Evolutionary conservation across 2,329 filamentous ascomycete species (phyloP).

Genomic region (Clarireedia paspali): DNA sequence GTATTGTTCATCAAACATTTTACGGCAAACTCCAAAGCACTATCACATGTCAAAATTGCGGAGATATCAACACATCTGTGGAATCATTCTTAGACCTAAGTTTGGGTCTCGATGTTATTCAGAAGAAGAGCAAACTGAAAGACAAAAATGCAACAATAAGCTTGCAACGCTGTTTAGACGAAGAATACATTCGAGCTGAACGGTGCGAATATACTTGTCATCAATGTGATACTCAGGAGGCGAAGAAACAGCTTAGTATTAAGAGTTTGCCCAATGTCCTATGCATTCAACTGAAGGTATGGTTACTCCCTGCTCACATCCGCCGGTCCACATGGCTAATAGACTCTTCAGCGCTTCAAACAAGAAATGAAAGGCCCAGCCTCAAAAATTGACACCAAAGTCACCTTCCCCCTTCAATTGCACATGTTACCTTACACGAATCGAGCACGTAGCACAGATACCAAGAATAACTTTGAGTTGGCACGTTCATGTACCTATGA

Average conservation of each 20-base stretch:
- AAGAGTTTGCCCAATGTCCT: slow-evolving; percentile 81
- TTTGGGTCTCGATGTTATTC: slow-evolving; percentile 69
- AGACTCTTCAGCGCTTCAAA: slow-evolving; percentile 54
- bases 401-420: slow-evolving; percentile 77
- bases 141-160: slow-evolving; percentile 40
- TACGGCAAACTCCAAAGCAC: slow-evolving; percentile 87
- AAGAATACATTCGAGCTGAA: slow-evolving; percentile 81
- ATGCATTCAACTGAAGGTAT: slow-evolving; percentile 84
- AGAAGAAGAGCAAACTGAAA: slow-evolving; percentile 53
- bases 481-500: slow-evolving; percentile 71
- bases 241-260: slow-evolving; percentile 76
- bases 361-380: slow-evolving; percentile 63
- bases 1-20: slow-evolving; percentile 90
- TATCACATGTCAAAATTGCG: slow-evolving; percentile 83
- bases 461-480: slow-evolving; percentile 45
- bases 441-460: slow-evolving; percentile 45
- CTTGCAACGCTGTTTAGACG: slow-evolving; percentile 67
- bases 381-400: slow-evolving; percentile 80
- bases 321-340: not conserved
- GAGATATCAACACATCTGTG: slow-evolving; percentile 71
- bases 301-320: not conserved
- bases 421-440: slow-evolving; percentile 90
- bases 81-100: slow-evolving; percentile 90
- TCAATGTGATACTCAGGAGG: slow-evolving; percentile 71
- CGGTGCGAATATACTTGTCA: slow-evolving; percentile 85